Percentiles rank a stretch among this genome's conserved stretches.
phyloP scores from a whole-genome alignment of 169 alveolate genomes.

The Plasmodium cynomolgi region DNA sequence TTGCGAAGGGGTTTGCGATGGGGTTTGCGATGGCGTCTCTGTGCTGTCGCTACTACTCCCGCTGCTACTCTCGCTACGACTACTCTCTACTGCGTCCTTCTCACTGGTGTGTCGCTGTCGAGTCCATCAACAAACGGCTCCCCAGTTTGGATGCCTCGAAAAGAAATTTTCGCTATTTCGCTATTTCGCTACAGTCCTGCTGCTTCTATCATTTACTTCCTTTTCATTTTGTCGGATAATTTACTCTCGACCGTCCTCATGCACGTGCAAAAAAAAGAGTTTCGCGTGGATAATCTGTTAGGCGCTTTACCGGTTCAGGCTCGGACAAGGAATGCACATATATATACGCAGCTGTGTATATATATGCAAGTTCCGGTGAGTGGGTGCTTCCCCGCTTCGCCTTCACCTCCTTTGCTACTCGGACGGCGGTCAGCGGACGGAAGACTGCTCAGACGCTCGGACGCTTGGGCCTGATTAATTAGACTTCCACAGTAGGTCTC shows the following conservation, averaged over 20 bases:
- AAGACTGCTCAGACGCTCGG: no score
- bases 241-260: neutral
- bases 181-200: neutral
- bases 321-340: neutral
- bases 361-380: neutral
- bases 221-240: conserved; percentile 16
- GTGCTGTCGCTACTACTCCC: neutral
- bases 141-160: neutral
- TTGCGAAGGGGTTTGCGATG: neutral
- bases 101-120: neutral
- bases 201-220: conserved; percentile 6
- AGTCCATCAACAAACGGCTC: conserved; percentile 24
- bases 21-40: neutral
- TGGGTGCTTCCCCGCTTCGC: neutral
- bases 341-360: neutral
- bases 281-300: neutral
- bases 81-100: neutral
- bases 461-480: neutral
- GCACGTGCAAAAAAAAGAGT: neutral
- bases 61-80: no score
- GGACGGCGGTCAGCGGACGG: no score
- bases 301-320: neutral
- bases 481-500: neutral
- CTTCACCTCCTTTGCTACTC: neutral
- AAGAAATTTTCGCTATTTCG: neutral